phyloP scores from a whole-genome alignment of 2,329 filamentous ascomycete species.

The Verticillium zaregamsianum region DNA sequence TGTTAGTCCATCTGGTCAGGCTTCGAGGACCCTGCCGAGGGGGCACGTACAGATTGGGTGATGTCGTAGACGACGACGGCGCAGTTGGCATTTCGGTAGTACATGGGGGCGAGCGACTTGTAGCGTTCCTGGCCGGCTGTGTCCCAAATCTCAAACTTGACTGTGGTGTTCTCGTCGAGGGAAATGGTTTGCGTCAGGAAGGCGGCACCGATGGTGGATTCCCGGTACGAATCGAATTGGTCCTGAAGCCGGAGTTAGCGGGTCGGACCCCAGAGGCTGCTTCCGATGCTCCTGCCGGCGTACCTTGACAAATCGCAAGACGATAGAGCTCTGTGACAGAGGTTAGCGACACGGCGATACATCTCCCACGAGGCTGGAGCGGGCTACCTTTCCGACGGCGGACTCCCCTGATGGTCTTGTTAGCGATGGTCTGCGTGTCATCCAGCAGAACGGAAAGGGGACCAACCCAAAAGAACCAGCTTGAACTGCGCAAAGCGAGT shows the following conservation, averaged over 20 bases:
- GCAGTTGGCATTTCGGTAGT: conserved; percentile 99
- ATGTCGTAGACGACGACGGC: conserved; percentile 99
- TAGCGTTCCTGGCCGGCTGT: conserved; percentile 98
- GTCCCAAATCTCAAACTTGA: conserved; percentile 99
- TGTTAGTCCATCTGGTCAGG: conserved; percentile 4
- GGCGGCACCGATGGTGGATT: conserved; percentile 96
- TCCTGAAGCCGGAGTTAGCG: conserved; percentile 55
- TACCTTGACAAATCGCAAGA: conserved; percentile 97
- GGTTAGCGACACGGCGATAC: background rate
- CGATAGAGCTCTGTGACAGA: conserved; percentile 76
- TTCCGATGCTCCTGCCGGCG: conserved; percentile 17
- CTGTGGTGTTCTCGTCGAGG: conserved; percentile 94
- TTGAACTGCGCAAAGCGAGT: conserved; percentile 98
- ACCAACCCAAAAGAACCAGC: conserved; percentile 88
- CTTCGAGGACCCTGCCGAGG: background rate
- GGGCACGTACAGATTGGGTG: conserved; percentile 81
- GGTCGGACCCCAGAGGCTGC: background rate
- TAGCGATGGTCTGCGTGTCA: conserved; percentile 23
- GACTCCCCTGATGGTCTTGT: conserved; percentile 72
- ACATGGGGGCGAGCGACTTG: conserved; percentile 98
- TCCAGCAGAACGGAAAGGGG: background rate
- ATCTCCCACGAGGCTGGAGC: background rate
- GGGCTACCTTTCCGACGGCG: conserved; percentile 88
- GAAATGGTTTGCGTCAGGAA: conserved; percentile 99
- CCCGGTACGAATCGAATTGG: conserved; percentile 96